phyloP scores from a whole-genome alignment of 495 filamentous ascomycete genomes.

The Aspergillus leporis region DNA sequence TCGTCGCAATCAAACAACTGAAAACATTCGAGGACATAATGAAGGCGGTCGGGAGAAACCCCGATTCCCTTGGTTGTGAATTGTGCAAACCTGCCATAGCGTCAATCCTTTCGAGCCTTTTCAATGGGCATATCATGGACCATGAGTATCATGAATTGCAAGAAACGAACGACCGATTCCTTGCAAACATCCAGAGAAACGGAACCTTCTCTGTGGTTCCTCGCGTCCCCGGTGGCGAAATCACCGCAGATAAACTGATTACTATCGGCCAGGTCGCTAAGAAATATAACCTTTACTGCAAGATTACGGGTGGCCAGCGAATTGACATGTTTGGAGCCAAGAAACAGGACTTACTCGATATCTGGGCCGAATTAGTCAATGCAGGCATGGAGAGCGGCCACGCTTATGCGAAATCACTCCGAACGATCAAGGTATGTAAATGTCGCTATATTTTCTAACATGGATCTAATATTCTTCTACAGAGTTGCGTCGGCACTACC shows the following conservation, averaged over 20 bases:
- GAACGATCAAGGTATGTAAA: constrained; percentile 72
- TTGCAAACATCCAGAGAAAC: constrained; percentile 95
- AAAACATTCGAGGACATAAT: constrained; percentile 79
- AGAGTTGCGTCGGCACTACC: constrained; percentile 88
- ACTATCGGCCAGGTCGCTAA: constrained; percentile 86
- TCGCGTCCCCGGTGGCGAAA: constrained; percentile 83
- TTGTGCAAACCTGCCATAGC: constrained; percentile 85
- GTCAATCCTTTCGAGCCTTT: constrained; percentile 82
- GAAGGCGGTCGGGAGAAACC: constrained; percentile 74
- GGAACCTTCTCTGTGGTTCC: constrained; percentile 92
- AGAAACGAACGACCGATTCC: constrained; percentile 90
- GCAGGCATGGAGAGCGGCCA: constrained; percentile 96
- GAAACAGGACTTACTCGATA: constrained; percentile 87
- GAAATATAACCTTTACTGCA: constrained; percentile 86
- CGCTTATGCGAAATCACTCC: constrained; percentile 88
- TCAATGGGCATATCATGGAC: constrained; percentile 86
- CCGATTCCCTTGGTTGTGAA: constrained; percentile 82
- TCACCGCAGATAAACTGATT: constrained; percentile 88
- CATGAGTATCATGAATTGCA: constrained; percentile 74
- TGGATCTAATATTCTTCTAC: neutral
- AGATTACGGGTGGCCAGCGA: constrained; percentile 93
- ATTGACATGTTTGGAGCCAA: constrained; percentile 95
- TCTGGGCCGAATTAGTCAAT: constrained; percentile 83
- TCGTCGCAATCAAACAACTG: constrained; percentile 80
- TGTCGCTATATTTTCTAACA: neutral